Evolutionary conservation across 306 rosid genomes (phyloP).

Genomic region (Macrotyloma uniflorum): DNA sequence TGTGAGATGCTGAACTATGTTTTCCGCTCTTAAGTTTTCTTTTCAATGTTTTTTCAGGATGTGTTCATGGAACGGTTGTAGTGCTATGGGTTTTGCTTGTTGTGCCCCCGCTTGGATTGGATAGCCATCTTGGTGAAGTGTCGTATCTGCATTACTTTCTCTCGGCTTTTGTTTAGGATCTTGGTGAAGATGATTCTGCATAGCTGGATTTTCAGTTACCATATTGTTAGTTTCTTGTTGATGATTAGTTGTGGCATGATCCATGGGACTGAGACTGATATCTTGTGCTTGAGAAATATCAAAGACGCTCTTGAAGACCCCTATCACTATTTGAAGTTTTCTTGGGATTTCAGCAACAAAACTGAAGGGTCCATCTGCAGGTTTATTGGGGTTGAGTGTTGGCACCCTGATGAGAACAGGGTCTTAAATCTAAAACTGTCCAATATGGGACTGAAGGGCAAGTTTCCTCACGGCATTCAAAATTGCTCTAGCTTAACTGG

Average conservation of each 20-base stretch:
- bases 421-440: conserved; percentile 68
- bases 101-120: conserved; percentile 15
- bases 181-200: conserved; percentile 47
- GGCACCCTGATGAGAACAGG: conserved; percentile 88
- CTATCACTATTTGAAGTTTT: conserved; percentile 44
- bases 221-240: conserved; percentile 46
- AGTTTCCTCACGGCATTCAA: conserved; percentile 53
- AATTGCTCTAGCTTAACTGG: conserved; percentile 81
- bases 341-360: conserved; percentile 67
- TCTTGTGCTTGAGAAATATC: conserved; percentile 62
- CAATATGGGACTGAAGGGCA: conserved; percentile 77
- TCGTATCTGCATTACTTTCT: conserved; percentile 31
- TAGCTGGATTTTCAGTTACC: conserved; percentile 34
- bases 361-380: conserved; percentile 75
- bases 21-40: background rate
- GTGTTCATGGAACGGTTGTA: conserved; percentile 35
- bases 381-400: conserved; percentile 79
- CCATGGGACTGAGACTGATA: conserved; percentile 59
- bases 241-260: conserved; percentile 49
- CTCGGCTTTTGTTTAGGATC: conserved; percentile 35
- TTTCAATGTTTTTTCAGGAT: conserved; percentile 34
- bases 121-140: conserved; percentile 35
- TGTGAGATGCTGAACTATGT: conserved; percentile 38
- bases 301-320: conserved; percentile 57
- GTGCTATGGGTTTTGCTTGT: conserved; percentile 31